Base-by-base conservation (phyloP, 768 basidiomycete genomes). In the Chlorophyllum brunneum region DNA sequence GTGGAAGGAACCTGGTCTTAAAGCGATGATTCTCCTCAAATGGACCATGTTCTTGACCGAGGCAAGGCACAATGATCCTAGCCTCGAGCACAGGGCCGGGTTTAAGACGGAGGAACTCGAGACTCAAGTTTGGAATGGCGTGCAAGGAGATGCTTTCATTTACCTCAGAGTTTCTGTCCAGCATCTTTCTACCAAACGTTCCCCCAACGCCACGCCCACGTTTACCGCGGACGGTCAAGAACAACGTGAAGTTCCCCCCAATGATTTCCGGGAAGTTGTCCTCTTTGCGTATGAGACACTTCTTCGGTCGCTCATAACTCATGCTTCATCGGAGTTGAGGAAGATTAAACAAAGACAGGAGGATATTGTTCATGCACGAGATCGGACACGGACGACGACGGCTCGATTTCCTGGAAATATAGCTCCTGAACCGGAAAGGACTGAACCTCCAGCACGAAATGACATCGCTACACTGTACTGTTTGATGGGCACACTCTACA, bases 291-390 rank as follows among this genome's bases (percentile, higher is more conserved):
- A 89, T 55, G 93, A 94, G 62, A 72, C 73, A 0, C 79, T 93
- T 10, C 67, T 94, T 22, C 78, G 86, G 38, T 82, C 83, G 5
- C 67, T 88, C 24, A 82, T 91, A 62, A 83, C 79, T 0, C 84
- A 88, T 54, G 87, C 88, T 2, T 88, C 86, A 5, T 88, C 88
- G 0, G 88, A 89, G 64, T 74, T 90, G 30, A 80, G 87, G 30
- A 90, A 90, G 65, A 87, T 97, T 64, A 91, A 92, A 61, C 89
- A 93, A 56, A 72, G 86, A 26, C 94, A 97, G 64, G 93, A 95
- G 65, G 93, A 97, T 63, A 73, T 91, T 38, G 84, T 86, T 0
- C 83, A 73, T 56, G 79, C 80, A 20, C 78, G 87, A 9, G 84
- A 86, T 62, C 76, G 87, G 23, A 74, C 80, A 13, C 74, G 85